Conservation (phyloP, 768 basidiomycete species). For the Dentipellis fragilis region DNA sequence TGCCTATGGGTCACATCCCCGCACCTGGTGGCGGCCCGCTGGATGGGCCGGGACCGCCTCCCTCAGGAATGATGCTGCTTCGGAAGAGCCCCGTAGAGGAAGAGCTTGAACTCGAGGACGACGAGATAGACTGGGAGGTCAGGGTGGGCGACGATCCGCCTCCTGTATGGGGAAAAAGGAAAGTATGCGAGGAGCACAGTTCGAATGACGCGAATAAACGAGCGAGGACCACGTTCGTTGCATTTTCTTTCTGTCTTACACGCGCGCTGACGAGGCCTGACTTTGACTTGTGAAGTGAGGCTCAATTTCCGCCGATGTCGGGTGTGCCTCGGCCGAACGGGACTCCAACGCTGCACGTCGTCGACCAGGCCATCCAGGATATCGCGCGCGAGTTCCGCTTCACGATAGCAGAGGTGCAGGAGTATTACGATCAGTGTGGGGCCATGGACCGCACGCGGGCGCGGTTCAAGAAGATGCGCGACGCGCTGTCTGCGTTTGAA, state of each 20-base stretch:
- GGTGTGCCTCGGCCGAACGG: background rate
- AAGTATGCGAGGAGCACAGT: slow-evolving; percentile 27
- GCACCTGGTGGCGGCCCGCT: slow-evolving; percentile 15
- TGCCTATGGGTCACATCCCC: slow-evolving; percentile 4
- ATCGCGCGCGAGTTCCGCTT: slow-evolving; percentile 66
- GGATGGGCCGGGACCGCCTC: slow-evolving; percentile 8
- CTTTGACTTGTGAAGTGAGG: background rate
- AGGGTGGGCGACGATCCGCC: slow-evolving; percentile 52
- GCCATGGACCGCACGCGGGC: slow-evolving; percentile 57
- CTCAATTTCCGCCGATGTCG: background rate
- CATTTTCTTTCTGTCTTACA: background rate
- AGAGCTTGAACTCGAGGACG: slow-evolving; percentile 61
- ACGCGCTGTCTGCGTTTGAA: slow-evolving; percentile 19
- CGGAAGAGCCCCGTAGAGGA: slow-evolving; percentile 47
- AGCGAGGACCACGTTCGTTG: slow-evolving; percentile 30
- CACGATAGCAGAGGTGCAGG: slow-evolving; percentile 67
- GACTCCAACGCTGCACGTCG: slow-evolving; percentile 36
- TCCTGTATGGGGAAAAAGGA: slow-evolving; percentile 63
- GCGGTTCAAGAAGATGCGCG: slow-evolving; percentile 63
- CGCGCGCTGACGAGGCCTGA: background rate
- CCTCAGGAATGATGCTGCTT: slow-evolving; percentile 15
- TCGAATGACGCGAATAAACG: slow-evolving; percentile 29
- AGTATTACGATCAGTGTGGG: slow-evolving; percentile 65
- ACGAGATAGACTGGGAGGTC: slow-evolving; percentile 58
- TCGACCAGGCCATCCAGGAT: slow-evolving; percentile 53